phyloP scores from a whole-genome alignment of 2,329 filamentous ascomycete species.

The Aureobasidium sp. region DNA sequence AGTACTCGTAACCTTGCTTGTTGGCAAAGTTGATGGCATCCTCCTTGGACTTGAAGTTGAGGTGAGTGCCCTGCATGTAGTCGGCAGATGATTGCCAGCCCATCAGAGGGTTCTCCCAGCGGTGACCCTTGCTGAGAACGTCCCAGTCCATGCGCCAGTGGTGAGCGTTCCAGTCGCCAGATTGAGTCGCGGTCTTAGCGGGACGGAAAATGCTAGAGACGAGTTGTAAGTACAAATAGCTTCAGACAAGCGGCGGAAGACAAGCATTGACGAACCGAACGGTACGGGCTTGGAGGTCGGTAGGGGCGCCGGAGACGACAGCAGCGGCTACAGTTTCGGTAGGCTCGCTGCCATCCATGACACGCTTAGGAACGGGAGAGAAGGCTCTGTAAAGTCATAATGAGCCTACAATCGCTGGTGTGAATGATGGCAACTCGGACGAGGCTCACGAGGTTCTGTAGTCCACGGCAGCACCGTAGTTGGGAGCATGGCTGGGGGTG shows the following conservation, averaged over 20 bases:
- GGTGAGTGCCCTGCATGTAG: constrained; percentile 85
- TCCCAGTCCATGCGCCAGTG: constrained; percentile 99
- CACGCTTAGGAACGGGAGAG: constrained; percentile 79
- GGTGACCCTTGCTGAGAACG: constrained; percentile 79
- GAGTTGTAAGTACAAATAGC: constrained; percentile 3
- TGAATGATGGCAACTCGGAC: background rate
- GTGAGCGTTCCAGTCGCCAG: constrained; percentile 74
- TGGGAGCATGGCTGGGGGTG: constrained; percentile 61
- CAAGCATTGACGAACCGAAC: constrained; percentile 61
- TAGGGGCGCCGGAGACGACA: constrained; percentile 81
- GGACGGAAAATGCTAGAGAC: constrained; percentile 75
- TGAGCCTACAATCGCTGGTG: constrained; percentile 22
- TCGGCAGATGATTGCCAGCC: constrained; percentile 97
- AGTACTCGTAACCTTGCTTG: constrained; percentile 99
- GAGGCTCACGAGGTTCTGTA: constrained; percentile 77
- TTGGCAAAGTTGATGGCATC: constrained; percentile 92
- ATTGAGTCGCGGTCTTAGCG: constrained; percentile 92
- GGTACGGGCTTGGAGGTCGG: constrained; percentile 86
- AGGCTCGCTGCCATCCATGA: constrained; percentile 87
- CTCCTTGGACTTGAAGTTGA: constrained; percentile 89
- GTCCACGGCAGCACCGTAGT: constrained; percentile 75
- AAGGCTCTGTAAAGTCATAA: constrained; percentile 56
- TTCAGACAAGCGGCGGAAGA: constrained; percentile 16
- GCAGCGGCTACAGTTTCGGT: constrained; percentile 69
- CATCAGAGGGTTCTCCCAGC: constrained; percentile 98